Base-by-base conservation (phyloP, 139 green algal genomes). In the Zygnema cylindricum region DNA sequence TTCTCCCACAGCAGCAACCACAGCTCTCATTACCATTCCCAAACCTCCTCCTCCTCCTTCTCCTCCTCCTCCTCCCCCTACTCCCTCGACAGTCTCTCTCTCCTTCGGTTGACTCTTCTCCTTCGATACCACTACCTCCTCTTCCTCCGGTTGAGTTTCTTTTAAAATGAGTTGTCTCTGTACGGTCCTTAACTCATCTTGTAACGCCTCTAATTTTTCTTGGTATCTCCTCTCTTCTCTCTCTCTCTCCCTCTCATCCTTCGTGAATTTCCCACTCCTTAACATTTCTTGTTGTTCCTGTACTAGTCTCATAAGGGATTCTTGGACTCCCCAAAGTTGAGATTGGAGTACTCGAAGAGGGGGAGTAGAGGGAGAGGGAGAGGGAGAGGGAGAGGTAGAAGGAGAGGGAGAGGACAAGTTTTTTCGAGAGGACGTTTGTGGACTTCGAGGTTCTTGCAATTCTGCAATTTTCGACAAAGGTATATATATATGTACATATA, bases 111-210 rank as follows among this genome's bases (percentile, higher is more conserved):
- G n/a, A n/a, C n/a, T n/a, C n/a, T n/a, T n/a, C 77, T 25, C 22
- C 3, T 3, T 84, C 36, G 40, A 39, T 30, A 83, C 76, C 76
- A 69, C 0, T 32, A 36, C 3, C 83, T 33, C 79, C 79, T 41
- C 43, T 86, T 0, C 79, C 57, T 85, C 36, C 49, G 1, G 0
- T 35, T 86, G 22, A 7, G 36, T n/a, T 41, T 86, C 49, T 30
- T 41, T 57, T 41, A 30, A 30, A 39, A 77, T 16, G 21, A 87
- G 82, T 55, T 87, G 42, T 2, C 82, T 71, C 82, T 87, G 82
- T 55, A 73, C 25, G 0, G 38, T 25, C 55, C 57, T 0, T 11
- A 87, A 55, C 82, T 87, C 36, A 32, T 71, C 36, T 55, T 87
- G 82, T 7, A 82, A 33, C 21, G 76, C 79, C 41, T 73, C 41